Evolutionary conservation across 2,329 filamentous ascomycete genomes (phyloP), one percentile per base, ranked within the genome.

Genomic region (Zymoseptoria pseudotritici): DNA sequence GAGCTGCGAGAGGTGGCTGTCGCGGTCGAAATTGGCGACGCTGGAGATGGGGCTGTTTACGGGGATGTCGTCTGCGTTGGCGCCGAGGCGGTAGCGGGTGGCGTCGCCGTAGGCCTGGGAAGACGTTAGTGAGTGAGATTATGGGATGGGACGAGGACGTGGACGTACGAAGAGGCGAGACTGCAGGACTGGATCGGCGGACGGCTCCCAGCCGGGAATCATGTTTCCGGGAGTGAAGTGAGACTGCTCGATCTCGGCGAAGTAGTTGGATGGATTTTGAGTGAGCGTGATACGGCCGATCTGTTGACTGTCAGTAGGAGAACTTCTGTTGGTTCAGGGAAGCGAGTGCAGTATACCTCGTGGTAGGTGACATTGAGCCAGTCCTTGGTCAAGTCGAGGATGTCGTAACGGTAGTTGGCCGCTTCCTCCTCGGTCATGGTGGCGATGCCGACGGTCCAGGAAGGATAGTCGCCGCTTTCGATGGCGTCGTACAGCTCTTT

Each of bases 371-470:
- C 71, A 42, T 76, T 71, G 1, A 79, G 79, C 80, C 80, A 83
- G 57, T 82, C 74, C 66, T 82, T 82, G 42, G 81, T 82, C 4
- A 82, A 74, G 62, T 83, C 80, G 61, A 83, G 81, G 7, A 78
- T 76, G 56, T 82, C 79, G 61, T 82, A 82, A 3, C 78, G 77
- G n/a, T 82, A 73, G 54, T 76, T 76, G 60, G 79, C 76, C 0
- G 78, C 78, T 51, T 81, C 73, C 20, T 78, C 72, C 2, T 76
- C 74, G 50, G 75, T 68, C 77, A 80, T 80, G 54, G 79, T 71
- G 58, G 79, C 77, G 3, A 80, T 73, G 53, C 75, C 71, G 4
- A 75, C 75, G 3, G 75, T 79, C 77, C 77, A 80, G 19, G 74
- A 73, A 13, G 76, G 67, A 50, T 75, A 66, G 20, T 78, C 69